A percentile compares a stretch with the other conserved stretches of the same genome.
phyloP scores from a whole-genome alignment of 192 early-diverging fungal genomes.

The Linnemannia hyalina region DNA sequence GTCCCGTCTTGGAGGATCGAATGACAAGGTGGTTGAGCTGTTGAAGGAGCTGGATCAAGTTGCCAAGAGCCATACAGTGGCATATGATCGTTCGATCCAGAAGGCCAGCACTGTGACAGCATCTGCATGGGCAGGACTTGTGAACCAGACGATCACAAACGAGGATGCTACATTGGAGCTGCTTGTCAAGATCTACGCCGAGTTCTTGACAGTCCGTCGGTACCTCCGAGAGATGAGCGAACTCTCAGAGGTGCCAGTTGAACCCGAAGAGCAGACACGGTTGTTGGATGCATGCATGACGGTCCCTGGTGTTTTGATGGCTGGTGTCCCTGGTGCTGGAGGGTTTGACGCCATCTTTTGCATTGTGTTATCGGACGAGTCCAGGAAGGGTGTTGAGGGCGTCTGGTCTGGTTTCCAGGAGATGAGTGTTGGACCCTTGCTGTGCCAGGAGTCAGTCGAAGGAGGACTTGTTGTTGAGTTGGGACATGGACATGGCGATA shows the following conservation, averaged over 20 bases:
- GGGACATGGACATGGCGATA: slow-evolving; percentile 22
- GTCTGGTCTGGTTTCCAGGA: slow-evolving; percentile 81
- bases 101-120: slow-evolving; percentile 23
- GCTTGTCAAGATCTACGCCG: slow-evolving; percentile 48
- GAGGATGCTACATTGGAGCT: slow-evolving; percentile 13
- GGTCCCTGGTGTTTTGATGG: slow-evolving; percentile 88
- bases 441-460: slow-evolving; percentile 74
- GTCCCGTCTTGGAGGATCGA: slow-evolving; percentile 71
- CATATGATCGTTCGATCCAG: slow-evolving; percentile 63
- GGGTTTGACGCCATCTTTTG: slow-evolving; percentile 98
- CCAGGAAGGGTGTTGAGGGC: slow-evolving; percentile 63
- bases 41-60: slow-evolving; percentile 61
- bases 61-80: slow-evolving; percentile 33
- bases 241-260: slow-evolving; percentile 85
- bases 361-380: slow-evolving; percentile 71
- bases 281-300: slow-evolving; percentile 87
- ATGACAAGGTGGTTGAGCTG: slow-evolving; percentile 68
- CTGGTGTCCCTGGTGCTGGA: slow-evolving; percentile 97
- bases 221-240: slow-evolving; percentile 81
- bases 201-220: slow-evolving; percentile 69
- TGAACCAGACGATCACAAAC: slow-evolving; percentile 55
- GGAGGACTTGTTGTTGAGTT: slow-evolving; percentile 62
- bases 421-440: slow-evolving; percentile 85
- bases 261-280: slow-evolving; percentile 88
- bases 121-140: slow-evolving; percentile 22